These are phyloP conservation scores for Termitomyces titanicus DNA, from an alignment of 768 basidiomycete genomes.

Conservation along the genomic window DNA sequence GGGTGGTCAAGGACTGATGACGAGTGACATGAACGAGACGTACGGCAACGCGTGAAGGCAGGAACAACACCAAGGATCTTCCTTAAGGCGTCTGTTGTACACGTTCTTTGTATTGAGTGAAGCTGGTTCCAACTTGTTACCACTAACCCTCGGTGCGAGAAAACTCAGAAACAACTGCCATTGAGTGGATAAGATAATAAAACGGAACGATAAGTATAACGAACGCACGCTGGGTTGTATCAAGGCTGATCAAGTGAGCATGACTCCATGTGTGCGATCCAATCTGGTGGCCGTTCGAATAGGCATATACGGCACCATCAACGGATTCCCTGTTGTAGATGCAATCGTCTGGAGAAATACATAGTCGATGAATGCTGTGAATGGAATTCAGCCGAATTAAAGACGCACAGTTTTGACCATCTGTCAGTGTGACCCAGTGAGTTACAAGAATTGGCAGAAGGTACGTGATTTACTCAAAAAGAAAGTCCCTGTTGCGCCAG, in stretches of 20 bases:
- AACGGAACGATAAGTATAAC: not conserved
- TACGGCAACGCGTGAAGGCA: constrained; percentile 40
- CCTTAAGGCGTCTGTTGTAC: constrained; percentile 28
- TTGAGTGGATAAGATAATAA: not conserved
- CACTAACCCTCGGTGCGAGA: constrained; percentile 27
- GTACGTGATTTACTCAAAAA: constrained; percentile 28
- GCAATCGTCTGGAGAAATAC: constrained; percentile 29
- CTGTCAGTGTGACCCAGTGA: constrained; percentile 1
- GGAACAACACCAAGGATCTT: constrained; percentile 34
- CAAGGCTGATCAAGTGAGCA: constrained; percentile 29
- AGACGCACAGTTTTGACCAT: constrained; percentile 14
- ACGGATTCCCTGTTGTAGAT: constrained; percentile 30
- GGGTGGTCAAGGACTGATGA: not conserved
- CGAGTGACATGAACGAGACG: constrained; percentile 4
- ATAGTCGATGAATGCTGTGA: not conserved
- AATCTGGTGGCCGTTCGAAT: constrained; percentile 39
- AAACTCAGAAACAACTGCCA: constrained; percentile 29
- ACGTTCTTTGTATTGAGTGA: not conserved
- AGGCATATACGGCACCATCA: constrained; percentile 30
- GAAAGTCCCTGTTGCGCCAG: constrained; percentile 26
- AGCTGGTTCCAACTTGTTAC: not conserved
- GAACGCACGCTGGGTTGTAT: not conserved
- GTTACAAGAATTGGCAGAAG: not conserved
- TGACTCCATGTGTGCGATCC: constrained; percentile 51
- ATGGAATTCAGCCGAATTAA: not conserved